These are phyloP conservation scores for Schizopora paradoxa DNA, from an alignment of 1,284 basidiomycete species.

Conservation along the genomic window DNA sequence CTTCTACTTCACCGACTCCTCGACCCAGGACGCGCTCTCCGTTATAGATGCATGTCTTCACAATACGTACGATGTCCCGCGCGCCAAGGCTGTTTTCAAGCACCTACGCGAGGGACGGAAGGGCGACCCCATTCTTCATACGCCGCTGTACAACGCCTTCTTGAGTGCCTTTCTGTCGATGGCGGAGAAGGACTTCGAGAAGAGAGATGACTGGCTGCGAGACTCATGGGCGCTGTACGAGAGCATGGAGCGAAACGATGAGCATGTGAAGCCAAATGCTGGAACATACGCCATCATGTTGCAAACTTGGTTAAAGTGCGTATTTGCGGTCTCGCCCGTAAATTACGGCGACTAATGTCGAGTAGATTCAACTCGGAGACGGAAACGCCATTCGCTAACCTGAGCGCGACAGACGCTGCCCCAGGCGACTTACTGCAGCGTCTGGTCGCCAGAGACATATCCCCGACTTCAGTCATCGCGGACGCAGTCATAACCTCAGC, in stretches of 20 bases:
- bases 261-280: slow-evolving; percentile 46
- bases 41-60: slow-evolving; percentile 78
- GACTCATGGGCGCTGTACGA: slow-evolving; percentile 55
- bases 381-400: too few species aligned
- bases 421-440: slow-evolving; percentile 40
- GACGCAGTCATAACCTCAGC: slow-evolving; percentile 51
- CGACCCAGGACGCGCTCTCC: slow-evolving; percentile 61
- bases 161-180: slow-evolving; percentile 59
- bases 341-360: slow-evolving; percentile 11
- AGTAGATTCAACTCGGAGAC: slow-evolving; percentile 1
- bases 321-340: slow-evolving; percentile 1
- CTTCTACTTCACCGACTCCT: slow-evolving; percentile 58
- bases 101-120: slow-evolving; percentile 38
- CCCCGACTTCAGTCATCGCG: slow-evolving; percentile 48
- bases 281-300: slow-evolving; percentile 67
- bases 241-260: slow-evolving; percentile 45
- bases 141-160: slow-evolving; percentile 47
- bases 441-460: slow-evolving; percentile 46
- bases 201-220: slow-evolving; percentile 48
- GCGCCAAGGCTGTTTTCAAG: slow-evolving; percentile 65
- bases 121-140: slow-evolving; percentile 34
- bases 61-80: slow-evolving; percentile 63
- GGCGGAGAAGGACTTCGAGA: slow-evolving; percentile 42
- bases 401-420: too few species aligned
- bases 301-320: slow-evolving; percentile 47